phyloP scores from a whole-genome alignment of 176 grass and related monocot species.

The Areca catechu region DNA sequence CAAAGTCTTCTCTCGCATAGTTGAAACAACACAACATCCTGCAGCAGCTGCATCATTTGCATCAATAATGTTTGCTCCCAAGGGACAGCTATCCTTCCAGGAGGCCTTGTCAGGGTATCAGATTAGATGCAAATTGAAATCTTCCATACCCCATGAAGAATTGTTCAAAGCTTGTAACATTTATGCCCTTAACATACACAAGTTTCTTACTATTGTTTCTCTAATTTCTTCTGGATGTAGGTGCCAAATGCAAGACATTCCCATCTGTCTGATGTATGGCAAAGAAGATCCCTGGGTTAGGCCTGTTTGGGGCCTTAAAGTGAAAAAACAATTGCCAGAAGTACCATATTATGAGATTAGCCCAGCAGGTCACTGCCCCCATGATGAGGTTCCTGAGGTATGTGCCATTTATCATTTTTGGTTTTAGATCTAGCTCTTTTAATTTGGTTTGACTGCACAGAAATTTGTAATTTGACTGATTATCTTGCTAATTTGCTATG shows the following conservation, averaged over 20 bases:
- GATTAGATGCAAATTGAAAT: not conserved
- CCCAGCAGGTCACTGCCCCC: constrained; percentile 92
- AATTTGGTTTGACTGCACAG: too few species aligned
- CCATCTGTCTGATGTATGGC: constrained; percentile 92
- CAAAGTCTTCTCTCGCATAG: constrained; percentile 78
- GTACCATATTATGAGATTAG: constrained; percentile 94
- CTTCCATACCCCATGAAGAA: too few species aligned
- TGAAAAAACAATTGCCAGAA: constrained; percentile 70
- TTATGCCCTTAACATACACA: too few species aligned
- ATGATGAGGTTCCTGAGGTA: constrained; percentile 99
- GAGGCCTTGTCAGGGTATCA: constrained; percentile 59
- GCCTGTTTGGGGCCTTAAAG: constrained; percentile 76
- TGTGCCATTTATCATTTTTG: constrained; percentile 1
- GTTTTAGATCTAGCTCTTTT: too few species aligned
- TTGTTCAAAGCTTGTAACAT: too few species aligned
- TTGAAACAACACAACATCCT: constrained; percentile 81
- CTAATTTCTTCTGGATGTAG: constrained; percentile 30
- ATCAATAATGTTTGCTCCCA: constrained; percentile 95
- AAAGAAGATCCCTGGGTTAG: constrained; percentile 95
- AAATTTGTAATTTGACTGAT: too few species aligned
- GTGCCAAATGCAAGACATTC: constrained; percentile 53
- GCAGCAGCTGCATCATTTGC: constrained; percentile 91
- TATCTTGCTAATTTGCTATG: too few species aligned
- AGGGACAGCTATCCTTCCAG: constrained; percentile 61
- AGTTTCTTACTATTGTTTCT: too few species aligned